Conservation (phyloP, 371 early-diverging fungal species). For the Lichtheimia ramosa region DNA sequence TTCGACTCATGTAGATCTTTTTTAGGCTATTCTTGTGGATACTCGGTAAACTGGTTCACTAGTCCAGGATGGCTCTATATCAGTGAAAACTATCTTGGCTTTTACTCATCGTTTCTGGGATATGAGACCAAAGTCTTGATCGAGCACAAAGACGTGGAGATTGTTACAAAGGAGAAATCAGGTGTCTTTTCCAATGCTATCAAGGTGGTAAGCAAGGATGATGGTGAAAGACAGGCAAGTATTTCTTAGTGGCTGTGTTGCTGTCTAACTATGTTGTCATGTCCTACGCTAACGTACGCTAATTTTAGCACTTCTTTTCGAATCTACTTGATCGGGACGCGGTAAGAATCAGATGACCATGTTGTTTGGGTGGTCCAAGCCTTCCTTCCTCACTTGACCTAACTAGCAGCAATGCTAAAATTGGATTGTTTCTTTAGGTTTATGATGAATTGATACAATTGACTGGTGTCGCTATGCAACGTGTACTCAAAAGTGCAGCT, state of each 20-base stretch:
- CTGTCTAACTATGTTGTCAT: neutral
- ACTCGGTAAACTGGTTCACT: neutral
- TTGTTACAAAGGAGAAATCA: neutral
- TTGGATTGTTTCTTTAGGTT: neutral
- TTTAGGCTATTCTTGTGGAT: conserved; percentile 1
- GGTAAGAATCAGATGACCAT: neutral
- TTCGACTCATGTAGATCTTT: neutral
- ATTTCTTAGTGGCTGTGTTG: neutral
- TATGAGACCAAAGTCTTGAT: neutral
- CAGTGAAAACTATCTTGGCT: neutral
- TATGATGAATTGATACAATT: neutral
- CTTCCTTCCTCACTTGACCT: neutral
- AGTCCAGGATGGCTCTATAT: neutral
- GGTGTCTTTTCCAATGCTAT: neutral
- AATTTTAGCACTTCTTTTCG: neutral
- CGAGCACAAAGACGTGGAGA: neutral
- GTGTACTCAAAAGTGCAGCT: neutral
- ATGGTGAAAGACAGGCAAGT: neutral
- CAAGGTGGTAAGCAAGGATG: neutral
- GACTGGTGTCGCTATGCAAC: neutral
- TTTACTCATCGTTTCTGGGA: neutral
- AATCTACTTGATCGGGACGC: neutral
- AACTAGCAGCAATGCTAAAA: neutral
- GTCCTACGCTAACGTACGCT: neutral
- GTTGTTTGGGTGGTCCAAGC: too few relatives aligned